phyloP scores from a whole-genome alignment of 1,284 basidiomycete genomes.

The Paramarasmius palmivorus region DNA sequence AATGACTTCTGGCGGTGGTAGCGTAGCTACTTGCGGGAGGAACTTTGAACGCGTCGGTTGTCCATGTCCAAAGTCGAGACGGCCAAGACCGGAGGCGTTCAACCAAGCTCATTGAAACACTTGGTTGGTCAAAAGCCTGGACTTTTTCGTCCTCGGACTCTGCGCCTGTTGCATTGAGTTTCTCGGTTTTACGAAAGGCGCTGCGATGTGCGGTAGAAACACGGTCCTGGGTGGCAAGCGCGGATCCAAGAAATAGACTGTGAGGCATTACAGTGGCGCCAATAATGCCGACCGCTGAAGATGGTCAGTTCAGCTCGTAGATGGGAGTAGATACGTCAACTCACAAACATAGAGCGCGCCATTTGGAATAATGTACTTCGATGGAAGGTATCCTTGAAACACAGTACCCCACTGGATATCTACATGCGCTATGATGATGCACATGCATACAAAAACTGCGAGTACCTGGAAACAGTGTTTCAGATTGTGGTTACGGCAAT shows the following conservation, averaged over 20 bases:
- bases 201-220: background rate
- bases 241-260: conserved; percentile 16
- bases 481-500: background rate
- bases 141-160: too few species aligned
- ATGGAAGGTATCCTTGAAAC: conserved; percentile 17
- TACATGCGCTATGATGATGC: conserved; percentile 15
- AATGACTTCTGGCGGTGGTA: background rate
- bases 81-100: background rate
- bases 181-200: too few species aligned
- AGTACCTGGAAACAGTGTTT: conserved; percentile 55
- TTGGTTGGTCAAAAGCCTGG: too few species aligned
- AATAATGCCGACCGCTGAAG: conserved; percentile 15
- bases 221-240: conserved; percentile 16
- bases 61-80: background rate
- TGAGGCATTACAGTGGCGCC: conserved; percentile 19
- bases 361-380: conserved; percentile 17
- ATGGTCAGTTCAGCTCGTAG: background rate
- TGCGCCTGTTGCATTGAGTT: too few species aligned
- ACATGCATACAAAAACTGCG: conserved; percentile 53
- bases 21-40: background rate
- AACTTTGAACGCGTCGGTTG: background rate
- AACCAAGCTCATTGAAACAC: too few species aligned
- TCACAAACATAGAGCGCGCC: conserved; percentile 14
- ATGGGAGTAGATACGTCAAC: background rate
- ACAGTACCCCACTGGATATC: conserved; percentile 13